A percentile compares a stretch with the other conserved stretches of the same genome.
phyloP scores from a whole-genome alignment of 768 basidiomycete genomes.

The Lentinula sp. region DNA sequence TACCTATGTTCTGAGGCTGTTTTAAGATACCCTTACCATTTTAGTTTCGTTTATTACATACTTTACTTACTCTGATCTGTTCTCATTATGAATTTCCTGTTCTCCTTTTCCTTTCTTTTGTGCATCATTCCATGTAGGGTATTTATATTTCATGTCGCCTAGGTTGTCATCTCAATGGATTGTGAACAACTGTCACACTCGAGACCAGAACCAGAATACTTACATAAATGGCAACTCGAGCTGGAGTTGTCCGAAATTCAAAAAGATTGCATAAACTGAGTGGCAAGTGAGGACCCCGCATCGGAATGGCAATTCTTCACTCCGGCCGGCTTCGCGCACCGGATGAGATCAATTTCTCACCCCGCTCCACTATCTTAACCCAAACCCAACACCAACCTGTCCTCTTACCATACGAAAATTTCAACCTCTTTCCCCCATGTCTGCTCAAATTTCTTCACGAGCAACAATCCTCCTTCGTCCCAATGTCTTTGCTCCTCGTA shows the following conservation, averaged over 20 bases:
- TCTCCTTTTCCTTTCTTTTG: slow-evolving; percentile 22
- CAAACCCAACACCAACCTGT: slow-evolving; percentile 1
- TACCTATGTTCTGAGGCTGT: not conserved
- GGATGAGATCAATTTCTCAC: not conserved
- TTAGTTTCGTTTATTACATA: slow-evolving; percentile 13
- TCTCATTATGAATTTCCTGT: slow-evolving; percentile 17
- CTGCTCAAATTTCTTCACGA: slow-evolving; percentile 15
- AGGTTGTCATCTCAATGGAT: slow-evolving; percentile 3
- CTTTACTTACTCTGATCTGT: slow-evolving; percentile 18
- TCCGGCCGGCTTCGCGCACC: not conserved
- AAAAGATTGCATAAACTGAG: no score
- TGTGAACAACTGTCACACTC: not conserved
- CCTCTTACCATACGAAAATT: slow-evolving; percentile 7
- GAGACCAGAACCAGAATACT: no score
- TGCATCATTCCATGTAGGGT: slow-evolving; percentile 16
- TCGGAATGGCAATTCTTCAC: not conserved
- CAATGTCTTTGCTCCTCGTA: not conserved
- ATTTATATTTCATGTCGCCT: slow-evolving; percentile 10
- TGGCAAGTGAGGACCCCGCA: not conserved
- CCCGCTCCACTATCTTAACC: not conserved
- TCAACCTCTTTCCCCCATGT: slow-evolving; percentile 11
- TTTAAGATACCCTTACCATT: not conserved
- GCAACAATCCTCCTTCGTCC: slow-evolving; percentile 9
- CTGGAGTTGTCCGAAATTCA: no score
- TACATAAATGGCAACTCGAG: no score